A percentile compares a stretch with the other conserved stretches of the same genome.
These are phyloP conservation scores for Brettanomyces anomalus DNA, from an alignment of 805 yeast genomes.

Conservation along the genomic window DNA sequence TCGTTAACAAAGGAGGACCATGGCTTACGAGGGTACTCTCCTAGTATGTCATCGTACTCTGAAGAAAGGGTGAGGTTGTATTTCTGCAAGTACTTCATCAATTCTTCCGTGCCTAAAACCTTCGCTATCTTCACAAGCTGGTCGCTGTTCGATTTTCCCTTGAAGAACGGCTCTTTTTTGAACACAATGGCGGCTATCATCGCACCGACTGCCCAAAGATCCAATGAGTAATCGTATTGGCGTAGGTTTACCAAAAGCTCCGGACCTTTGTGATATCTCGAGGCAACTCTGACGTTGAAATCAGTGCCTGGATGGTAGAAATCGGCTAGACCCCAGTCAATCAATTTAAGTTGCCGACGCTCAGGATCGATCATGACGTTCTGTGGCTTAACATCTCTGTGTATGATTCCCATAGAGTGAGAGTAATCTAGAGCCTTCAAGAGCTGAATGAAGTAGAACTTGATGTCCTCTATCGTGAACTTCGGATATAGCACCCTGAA, in stretches of 20 bases:
- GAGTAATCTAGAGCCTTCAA: slow-evolving; percentile 77
- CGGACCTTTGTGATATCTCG: slow-evolving; percentile 88
- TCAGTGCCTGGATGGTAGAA: slow-evolving; percentile 86
- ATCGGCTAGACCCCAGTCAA: slow-evolving; percentile 95
- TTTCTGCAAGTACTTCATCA: slow-evolving; percentile 55
- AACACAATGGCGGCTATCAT: slow-evolving; percentile 85
- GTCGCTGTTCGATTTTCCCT: slow-evolving; percentile 85
- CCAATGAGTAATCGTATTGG: slow-evolving; percentile 81
- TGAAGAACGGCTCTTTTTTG: slow-evolving; percentile 87
- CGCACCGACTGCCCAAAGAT: slow-evolving; percentile 87
- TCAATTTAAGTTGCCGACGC: slow-evolving; percentile 52
- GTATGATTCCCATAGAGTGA: slow-evolving; percentile 93
- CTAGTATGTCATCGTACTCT: slow-evolving; percentile 70
- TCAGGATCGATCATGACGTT: slow-evolving; percentile 87
- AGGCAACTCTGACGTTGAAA: slow-evolving; percentile 86
- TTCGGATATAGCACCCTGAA: slow-evolving; percentile 81
- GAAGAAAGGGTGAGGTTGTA: slow-evolving; percentile 62
- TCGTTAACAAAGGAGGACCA: slow-evolving; percentile 57
- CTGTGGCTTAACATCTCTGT: slow-evolving; percentile 90
- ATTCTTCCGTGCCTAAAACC: slow-evolving; percentile 76
- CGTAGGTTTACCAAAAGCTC: slow-evolving; percentile 77
- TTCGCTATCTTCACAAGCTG: slow-evolving; percentile 85
- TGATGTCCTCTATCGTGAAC: slow-evolving; percentile 64
- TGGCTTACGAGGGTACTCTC: slow-evolving; percentile 55
- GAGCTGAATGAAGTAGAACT: slow-evolving; percentile 76